Evolutionary conservation across 108 stramenopile genomes (phyloP).

Genomic region (Skeletonema costatum): DNA sequence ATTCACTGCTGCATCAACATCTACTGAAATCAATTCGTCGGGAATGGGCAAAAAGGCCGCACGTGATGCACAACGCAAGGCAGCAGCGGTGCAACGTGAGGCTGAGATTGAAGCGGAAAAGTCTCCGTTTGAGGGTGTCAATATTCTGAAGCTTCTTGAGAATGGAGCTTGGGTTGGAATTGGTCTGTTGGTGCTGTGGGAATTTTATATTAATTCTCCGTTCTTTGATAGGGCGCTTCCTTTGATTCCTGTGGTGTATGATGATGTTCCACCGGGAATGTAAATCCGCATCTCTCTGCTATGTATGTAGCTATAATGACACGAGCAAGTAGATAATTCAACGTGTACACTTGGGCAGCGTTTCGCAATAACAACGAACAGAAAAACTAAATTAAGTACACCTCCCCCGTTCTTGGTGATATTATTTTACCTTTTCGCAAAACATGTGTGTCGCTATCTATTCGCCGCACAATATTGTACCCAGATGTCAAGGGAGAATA

Average conservation of each 20-base stretch:
- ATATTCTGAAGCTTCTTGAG: constrained; percentile 60
- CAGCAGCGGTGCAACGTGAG: constrained; percentile 50
- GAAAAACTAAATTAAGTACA: too few species aligned
- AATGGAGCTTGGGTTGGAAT: constrained; percentile 84
- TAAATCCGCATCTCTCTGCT: constrained; percentile 2
- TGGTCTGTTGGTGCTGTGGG: constrained; percentile 78
- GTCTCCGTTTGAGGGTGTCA: constrained; percentile 36
- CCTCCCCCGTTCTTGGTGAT: too few species aligned
- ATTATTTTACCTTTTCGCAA: too few species aligned
- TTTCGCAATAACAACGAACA: too few species aligned
- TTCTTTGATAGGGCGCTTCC: constrained; percentile 86
- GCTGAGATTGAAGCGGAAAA: constrained; percentile 36
- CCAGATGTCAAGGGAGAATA: too few species aligned
- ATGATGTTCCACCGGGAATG: constrained; percentile 19
- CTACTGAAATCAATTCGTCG: constrained; percentile 20
- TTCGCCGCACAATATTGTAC: too few species aligned
- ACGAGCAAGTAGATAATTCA: background rate
- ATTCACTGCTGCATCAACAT: background rate
- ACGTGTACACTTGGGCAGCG: background rate
- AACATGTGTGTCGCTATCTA: too few species aligned
- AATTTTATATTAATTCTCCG: constrained; percentile 88
- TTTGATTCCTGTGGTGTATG: constrained; percentile 79
- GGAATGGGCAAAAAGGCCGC: constrained; percentile 66
- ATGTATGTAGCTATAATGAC: background rate
- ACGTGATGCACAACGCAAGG: constrained; percentile 51